A percentile compares a stretch with the other conserved stretches of the same genome.
Evolutionary conservation across 2,329 filamentous ascomycete genomes (phyloP).

Genomic region (Pestalotiopsis sp.): DNA sequence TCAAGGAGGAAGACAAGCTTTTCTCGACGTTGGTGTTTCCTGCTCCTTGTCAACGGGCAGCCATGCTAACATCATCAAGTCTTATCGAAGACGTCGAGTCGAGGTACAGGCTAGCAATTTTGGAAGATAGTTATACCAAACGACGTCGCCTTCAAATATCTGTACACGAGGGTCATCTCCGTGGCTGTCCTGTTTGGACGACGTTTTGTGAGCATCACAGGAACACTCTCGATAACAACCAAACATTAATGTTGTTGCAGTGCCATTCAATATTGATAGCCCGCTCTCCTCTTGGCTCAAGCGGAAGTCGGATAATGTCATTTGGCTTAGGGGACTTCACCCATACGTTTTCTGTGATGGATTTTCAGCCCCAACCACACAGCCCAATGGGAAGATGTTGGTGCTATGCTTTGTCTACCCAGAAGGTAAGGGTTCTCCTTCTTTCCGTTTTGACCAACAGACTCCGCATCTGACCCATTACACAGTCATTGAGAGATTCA

Average conservation of each 20-base stretch:
- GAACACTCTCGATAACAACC: not conserved
- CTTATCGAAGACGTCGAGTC: slow-evolving; percentile 59
- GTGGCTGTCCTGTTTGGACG: slow-evolving; percentile 63
- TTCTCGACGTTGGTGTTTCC: slow-evolving; percentile 56
- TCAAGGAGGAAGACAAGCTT: slow-evolving; percentile 51
- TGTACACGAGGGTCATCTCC: slow-evolving; percentile 56
- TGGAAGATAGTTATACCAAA: slow-evolving; percentile 49
- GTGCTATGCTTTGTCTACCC: slow-evolving; percentile 52
- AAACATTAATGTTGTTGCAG: not conserved
- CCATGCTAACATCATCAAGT: slow-evolving; percentile 34
- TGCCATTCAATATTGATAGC: not conserved
- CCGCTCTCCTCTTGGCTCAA: slow-evolving; percentile 41
- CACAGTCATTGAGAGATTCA: too few species aligned
- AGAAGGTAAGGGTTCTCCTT: slow-evolving; percentile 31
- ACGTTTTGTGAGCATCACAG: slow-evolving; percentile 55
- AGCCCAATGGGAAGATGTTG: slow-evolving; percentile 51
- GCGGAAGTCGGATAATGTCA: slow-evolving; percentile 45
- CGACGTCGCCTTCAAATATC: slow-evolving; percentile 59
- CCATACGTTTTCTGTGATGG: slow-evolving; percentile 62
- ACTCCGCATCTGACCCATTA: too few species aligned
- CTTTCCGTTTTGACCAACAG: too few species aligned
- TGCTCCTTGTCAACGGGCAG: not conserved
- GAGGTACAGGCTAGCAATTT: slow-evolving; percentile 56
- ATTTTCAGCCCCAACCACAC: slow-evolving; percentile 55
- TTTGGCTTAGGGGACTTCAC: slow-evolving; percentile 57